Evolutionary conservation across 495 filamentous ascomycete genomes (phyloP).

Genomic region (Neurospora sp.): DNA sequence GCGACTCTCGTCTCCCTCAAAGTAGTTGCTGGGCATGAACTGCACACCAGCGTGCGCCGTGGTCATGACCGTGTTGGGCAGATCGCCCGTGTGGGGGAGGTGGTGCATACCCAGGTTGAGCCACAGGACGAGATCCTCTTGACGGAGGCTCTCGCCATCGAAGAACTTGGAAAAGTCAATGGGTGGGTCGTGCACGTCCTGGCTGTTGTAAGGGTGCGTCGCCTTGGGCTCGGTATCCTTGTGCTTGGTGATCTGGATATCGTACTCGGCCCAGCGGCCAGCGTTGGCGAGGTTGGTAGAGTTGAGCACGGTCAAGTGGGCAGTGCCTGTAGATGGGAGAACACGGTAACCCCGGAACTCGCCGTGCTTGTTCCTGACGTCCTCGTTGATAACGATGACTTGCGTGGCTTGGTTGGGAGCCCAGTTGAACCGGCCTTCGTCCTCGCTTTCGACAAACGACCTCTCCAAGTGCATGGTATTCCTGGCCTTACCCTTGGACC

Average conservation of each 20-base stretch:
- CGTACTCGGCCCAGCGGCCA: slow-evolving; percentile 38
- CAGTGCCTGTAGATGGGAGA: slow-evolving; percentile 23
- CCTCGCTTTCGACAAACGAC: slow-evolving; percentile 33
- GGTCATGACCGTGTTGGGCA: slow-evolving; percentile 44
- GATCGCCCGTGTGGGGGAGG: slow-evolving; percentile 44
- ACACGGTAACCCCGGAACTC: slow-evolving; percentile 48
- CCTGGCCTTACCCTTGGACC: slow-evolving; percentile 34
- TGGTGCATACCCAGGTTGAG: slow-evolving; percentile 52
- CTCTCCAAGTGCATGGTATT: slow-evolving; percentile 47
- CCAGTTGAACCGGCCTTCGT: slow-evolving; percentile 42
- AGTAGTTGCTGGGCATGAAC: slow-evolving; percentile 36
- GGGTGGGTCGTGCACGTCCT: slow-evolving; percentile 37
- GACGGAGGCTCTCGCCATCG: slow-evolving; percentile 39
- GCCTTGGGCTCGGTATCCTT: slow-evolving; percentile 44
- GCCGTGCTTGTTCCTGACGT: slow-evolving; percentile 40
- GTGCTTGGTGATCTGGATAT: slow-evolving; percentile 40
- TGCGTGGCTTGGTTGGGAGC: slow-evolving; percentile 38
- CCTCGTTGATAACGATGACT: slow-evolving; percentile 42
- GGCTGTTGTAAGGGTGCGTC: slow-evolving; percentile 37
- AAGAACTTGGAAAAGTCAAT: slow-evolving; percentile 48
- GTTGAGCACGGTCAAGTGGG: slow-evolving; percentile 38
- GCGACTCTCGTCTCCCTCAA: slow-evolving; percentile 12
- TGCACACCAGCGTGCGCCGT: slow-evolving; percentile 33
- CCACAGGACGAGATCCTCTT: slow-evolving; percentile 47
- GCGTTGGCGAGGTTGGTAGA: slow-evolving; percentile 37